Conservation (phyloP, 2,329 filamentous ascomycete genomes). For the Pseudogymnoascus sp. region DNA sequence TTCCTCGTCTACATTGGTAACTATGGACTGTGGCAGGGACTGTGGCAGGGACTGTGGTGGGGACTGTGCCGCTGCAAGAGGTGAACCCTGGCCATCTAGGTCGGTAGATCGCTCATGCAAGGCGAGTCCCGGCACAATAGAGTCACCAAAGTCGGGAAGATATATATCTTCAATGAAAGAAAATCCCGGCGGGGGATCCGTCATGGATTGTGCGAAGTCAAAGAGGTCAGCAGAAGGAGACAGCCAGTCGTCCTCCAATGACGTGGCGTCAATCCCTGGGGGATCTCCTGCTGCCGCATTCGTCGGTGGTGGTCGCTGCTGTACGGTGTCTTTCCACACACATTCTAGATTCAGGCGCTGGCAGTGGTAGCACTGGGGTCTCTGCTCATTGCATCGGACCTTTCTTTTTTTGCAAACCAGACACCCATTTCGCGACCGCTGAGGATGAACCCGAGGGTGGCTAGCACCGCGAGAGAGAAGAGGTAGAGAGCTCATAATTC, state of each 20-base stretch:
- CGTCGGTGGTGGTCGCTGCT: neutral
- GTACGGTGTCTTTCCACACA: neutral
- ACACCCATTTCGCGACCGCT: slow-evolving; percentile 2
- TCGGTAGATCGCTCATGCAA: neutral
- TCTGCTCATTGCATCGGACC: slow-evolving; percentile 4
- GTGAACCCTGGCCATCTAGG: neutral
- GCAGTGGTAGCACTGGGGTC: slow-evolving; percentile 6
- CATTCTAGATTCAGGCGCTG: slow-evolving; percentile 1
- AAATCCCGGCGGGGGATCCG: neutral
- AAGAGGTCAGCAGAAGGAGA: slow-evolving; percentile 7
- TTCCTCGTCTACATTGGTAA: slow-evolving; percentile 5
- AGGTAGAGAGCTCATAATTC: neutral
- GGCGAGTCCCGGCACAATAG: neutral
- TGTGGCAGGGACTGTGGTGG: neutral
- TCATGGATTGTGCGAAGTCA: neutral
- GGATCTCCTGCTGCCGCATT: neutral
- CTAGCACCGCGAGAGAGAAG: neutral
- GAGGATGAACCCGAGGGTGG: neutral
- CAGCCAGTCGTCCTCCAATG: slow-evolving; percentile 2
- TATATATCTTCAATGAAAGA: slow-evolving; percentile 4
- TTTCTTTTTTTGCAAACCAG: slow-evolving; percentile 1
- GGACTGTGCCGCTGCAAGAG: neutral
- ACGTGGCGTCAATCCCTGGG: neutral
- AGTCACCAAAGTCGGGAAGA: neutral
- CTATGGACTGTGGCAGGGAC: neutral